Base-by-base conservation (phyloP, 2,329 filamentous ascomycete species). In the Paecilomyces dactylethromorphus region DNA sequence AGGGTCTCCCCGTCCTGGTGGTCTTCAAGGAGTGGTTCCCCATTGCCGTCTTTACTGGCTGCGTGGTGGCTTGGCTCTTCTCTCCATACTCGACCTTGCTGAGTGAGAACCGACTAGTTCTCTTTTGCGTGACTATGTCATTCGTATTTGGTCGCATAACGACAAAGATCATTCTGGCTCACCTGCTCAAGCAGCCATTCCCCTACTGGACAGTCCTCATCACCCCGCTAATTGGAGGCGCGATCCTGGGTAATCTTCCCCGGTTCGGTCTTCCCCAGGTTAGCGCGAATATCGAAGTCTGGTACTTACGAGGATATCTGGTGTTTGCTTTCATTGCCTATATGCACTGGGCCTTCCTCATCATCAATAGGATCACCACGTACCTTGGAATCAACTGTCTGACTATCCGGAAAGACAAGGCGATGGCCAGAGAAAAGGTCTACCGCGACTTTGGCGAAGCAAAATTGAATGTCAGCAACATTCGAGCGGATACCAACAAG, bases 91-190 rank as follows among this genome's bases (percentile, higher is more conserved):
- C 92, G 60, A 87, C 84, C 11, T 78, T 99, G 39, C 83, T 95
- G 70, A 77, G 79, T 35, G 87, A 96, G 60, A 97, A 97, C 77
- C 90, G 94, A 69, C 84, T 99, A 1, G 87, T 95, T 11, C 84
- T 97, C 53, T 96, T 96, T 75, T 97, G 92, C 79, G 77, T 96
- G 60, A 96, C 91, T 60, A 89, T 97, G 82, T 90, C 91, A n/a
- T 92, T 97, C 68, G 94, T 97, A 60, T 97, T 99, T 74, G 94
- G 94, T 35, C 89, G 94, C 65, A 92, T 99, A 88, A 97, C 94
- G 0, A 99, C 94, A 45, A 99, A 97, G 81, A 97, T 97, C 76
- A 99, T 99, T 71, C 86, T 99, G 18, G 93, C 94, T 2, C 94
- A 99, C 75, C 81, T 99, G 56, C 94, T 94, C 1, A 86, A 86